Evolutionary conservation across 1,284 basidiomycete genomes (phyloP), one percentile per base, ranked within the genome.

Genomic region (Coriolopsis trogii): DNA sequence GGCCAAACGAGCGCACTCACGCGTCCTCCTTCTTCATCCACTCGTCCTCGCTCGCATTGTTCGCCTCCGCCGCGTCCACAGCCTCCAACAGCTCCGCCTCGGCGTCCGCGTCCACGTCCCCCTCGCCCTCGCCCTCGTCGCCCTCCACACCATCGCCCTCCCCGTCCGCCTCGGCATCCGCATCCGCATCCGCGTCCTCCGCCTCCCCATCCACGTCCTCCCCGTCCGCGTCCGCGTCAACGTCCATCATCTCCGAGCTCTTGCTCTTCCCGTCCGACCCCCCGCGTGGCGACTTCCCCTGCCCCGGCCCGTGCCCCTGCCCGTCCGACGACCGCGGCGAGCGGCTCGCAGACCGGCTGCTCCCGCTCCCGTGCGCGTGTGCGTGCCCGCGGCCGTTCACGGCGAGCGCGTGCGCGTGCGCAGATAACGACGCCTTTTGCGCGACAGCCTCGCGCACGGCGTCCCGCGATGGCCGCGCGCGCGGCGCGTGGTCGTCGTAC

Each of bases 11-110:
- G 25, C 6, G 12, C 25, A n/a, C n/a, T 56, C 51, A 64, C 34
- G 59, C 51, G 29, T 64, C 63, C 53, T 68, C 65, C 48, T 66
- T 65, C 61, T 67, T 66, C 53, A 64, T 25, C 63, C 61, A 66
- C 60, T 62, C 62, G 43, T 68, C 67, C 18, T 62, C 63, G 16
- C 39, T 51, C 43, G 55, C 59, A 42, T 64, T 59, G 52, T 66
- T 67, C 44, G 66, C 67, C 62, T 71, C 70, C 3, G 69, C 68
- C 7, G 70, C 70, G 48, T 71, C 70, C 16, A 71, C 70, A 9
- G 70, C 70, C 54, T 67, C 69, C 28, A 72, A 59, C 54, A 71
- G 55, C 51, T 72, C 70, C 29, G 67, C 68, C 9, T 70, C 70
- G 5, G 67, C 65, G 37, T 71, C 69, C 12, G 59, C 68, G 13